phyloP scores from a whole-genome alignment of 257 asterid species.

The Cynanchum wilfordii region DNA sequence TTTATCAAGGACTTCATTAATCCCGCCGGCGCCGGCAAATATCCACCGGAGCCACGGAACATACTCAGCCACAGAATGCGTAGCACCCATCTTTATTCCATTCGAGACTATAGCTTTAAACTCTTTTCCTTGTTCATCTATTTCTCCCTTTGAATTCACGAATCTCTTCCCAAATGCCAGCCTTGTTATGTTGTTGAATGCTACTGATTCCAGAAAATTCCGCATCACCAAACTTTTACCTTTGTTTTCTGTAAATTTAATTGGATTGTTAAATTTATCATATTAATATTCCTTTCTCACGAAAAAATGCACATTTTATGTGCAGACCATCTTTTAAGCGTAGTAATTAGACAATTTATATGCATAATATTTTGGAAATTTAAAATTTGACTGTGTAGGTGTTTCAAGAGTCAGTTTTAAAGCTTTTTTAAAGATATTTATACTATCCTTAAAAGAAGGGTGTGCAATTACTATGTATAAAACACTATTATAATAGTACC shows the following conservation, averaged over 20 bases:
- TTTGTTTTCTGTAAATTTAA: constrained; percentile 42
- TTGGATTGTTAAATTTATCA: too few species aligned
- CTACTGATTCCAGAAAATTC: constrained; percentile 55
- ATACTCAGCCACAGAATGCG: constrained; percentile 49
- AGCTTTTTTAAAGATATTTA: too few species aligned
- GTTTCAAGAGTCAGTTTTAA: too few species aligned
- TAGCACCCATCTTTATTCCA: constrained; percentile 48
- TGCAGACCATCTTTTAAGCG: too few species aligned
- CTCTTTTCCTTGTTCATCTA: constrained; percentile 66
- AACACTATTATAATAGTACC: too few species aligned
- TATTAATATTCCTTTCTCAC: too few species aligned
- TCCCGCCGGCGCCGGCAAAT: constrained; percentile 36
- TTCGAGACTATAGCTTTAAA: constrained; percentile 55
- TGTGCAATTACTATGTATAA: too few species aligned
- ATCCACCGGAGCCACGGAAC: constrained; percentile 59
- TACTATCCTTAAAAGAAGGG: too few species aligned
- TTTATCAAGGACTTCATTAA: constrained; percentile 33
- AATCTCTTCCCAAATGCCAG: constrained; percentile 73
- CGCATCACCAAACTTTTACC: constrained; percentile 61
- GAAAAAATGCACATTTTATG: too few species aligned
- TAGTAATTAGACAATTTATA: too few species aligned
- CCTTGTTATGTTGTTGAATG: constrained; percentile 80
- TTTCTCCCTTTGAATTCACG: constrained; percentile 47
- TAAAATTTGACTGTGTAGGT: too few species aligned
- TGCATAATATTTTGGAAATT: too few species aligned